phyloP scores from a whole-genome alignment of 371 early-diverging fungal species.

The Mortierella sp. region DNA sequence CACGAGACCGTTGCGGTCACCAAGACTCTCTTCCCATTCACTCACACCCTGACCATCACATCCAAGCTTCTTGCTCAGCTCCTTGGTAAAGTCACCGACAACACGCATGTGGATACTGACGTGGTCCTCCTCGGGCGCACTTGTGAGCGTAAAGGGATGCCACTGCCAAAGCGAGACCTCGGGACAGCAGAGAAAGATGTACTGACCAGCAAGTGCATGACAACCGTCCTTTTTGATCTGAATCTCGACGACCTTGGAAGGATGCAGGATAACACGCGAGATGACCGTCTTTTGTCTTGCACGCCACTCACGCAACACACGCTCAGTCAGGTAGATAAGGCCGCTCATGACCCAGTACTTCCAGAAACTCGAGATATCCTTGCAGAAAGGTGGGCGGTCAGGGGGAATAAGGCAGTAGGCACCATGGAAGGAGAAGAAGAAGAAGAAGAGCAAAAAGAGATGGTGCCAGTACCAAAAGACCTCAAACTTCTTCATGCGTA shows the following conservation, averaged over 20 bases:
- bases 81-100: conserved; percentile 85
- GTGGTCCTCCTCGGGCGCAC: conserved; percentile 83
- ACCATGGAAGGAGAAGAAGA: conserved; percentile 83
- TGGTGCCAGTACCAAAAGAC: conserved; percentile 89
- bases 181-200: conserved; percentile 73
- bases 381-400: conserved; percentile 72
- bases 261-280: conserved; percentile 74
- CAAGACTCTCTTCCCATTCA: conserved; percentile 48
- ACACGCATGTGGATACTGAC: conserved; percentile 83
- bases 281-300: conserved; percentile 74
- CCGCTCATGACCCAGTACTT: conserved; percentile 81
- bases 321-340: conserved; percentile 74
- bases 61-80: conserved; percentile 72
- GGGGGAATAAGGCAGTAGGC: conserved; percentile 84
- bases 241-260: conserved; percentile 73
- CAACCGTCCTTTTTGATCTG: conserved; percentile 73
- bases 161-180: conserved; percentile 74
- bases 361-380: conserved; percentile 81
- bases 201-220: conserved; percentile 74
- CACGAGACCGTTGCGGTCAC: conserved; percentile 43
- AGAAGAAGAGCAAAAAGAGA: conserved; percentile 84
- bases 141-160: conserved; percentile 92
- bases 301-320: conserved; percentile 77
- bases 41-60: conserved; percentile 64
- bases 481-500: conserved; percentile 78